Evolutionary conservation across 2,329 filamentous ascomycete genomes (phyloP).

Genomic region (Sordariomycetes sp.): DNA sequence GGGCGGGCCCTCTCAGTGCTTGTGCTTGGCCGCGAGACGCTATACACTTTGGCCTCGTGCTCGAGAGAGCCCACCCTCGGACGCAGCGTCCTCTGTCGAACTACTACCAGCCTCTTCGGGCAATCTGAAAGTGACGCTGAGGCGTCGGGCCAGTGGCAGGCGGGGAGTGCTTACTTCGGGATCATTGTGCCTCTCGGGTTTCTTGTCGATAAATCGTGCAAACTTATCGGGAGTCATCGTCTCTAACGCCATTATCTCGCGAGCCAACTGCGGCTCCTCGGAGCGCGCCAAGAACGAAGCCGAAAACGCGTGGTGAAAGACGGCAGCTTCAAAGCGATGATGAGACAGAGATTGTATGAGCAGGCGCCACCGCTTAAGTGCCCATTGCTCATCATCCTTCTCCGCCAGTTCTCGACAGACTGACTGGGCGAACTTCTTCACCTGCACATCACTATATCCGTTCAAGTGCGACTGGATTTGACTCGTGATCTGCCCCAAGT

Average conservation of each 20-base stretch:
- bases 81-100: background rate
- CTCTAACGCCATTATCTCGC: background rate
- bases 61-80: background rate
- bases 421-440: constrained; percentile 39
- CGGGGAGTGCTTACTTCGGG: background rate
- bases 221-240: background rate
- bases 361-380: background rate
- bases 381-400: constrained; percentile 17
- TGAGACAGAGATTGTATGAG: background rate
- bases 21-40: background rate
- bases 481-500: no score
- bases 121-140: background rate
- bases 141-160: background rate
- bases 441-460: background rate
- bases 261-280: background rate
- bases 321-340: background rate
- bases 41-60: background rate
- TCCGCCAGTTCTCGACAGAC: constrained; percentile 63
- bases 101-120: background rate
- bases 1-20: background rate
- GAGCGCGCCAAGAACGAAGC: background rate
- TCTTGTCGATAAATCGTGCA: background rate
- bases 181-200: background rate
- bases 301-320: background rate
- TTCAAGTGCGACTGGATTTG: background rate